These are phyloP conservation scores for Copromyces sp. DNA, from an alignment of 495 filamentous ascomycete species.

Conservation along the genomic window DNA sequence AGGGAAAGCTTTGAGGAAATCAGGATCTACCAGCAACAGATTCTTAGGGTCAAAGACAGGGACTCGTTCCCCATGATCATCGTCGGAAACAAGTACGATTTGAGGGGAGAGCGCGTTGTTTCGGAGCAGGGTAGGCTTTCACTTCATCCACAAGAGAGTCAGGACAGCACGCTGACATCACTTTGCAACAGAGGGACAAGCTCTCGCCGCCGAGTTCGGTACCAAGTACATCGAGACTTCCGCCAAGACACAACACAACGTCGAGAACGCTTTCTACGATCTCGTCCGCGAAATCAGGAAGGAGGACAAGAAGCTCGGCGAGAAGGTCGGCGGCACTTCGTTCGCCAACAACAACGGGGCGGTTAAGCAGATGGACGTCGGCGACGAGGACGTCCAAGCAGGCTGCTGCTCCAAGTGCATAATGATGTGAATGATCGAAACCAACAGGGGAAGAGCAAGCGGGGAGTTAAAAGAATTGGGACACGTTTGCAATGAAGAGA, in stretches of 20 bases:
- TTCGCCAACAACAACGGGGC: constrained; percentile 53
- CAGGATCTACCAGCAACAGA: constrained; percentile 96
- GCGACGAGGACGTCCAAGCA: constrained; percentile 54
- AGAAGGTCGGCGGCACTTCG: constrained; percentile 57
- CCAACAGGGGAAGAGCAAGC: not conserved
- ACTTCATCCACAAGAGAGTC: not conserved
- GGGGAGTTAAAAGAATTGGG: not conserved
- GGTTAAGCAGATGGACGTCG: constrained; percentile 65
- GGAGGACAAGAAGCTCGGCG: constrained; percentile 95
- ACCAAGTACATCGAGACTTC: constrained; percentile 99
- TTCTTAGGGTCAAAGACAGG: constrained; percentile 96
- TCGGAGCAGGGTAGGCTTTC: constrained; percentile 67
- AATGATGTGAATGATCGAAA: constrained; percentile 60
- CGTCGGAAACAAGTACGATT: constrained; percentile 98
- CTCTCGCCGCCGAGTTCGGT: constrained; percentile 73
- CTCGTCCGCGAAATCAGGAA: constrained; percentile 93
- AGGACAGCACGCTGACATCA: constrained; percentile 16
- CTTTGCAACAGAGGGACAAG: constrained; percentile 65
- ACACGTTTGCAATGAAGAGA: not conserved
- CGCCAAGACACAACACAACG: constrained; percentile 94
- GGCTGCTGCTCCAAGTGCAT: constrained; percentile 84
- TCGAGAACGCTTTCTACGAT: constrained; percentile 97
- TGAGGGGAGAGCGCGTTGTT: constrained; percentile 84
- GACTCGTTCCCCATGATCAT: constrained; percentile 99
- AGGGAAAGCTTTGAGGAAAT: constrained; percentile 97